Conservation (phyloP, 1,284 basidiomycete genomes). For the Neonothopanus nambi region DNA sequence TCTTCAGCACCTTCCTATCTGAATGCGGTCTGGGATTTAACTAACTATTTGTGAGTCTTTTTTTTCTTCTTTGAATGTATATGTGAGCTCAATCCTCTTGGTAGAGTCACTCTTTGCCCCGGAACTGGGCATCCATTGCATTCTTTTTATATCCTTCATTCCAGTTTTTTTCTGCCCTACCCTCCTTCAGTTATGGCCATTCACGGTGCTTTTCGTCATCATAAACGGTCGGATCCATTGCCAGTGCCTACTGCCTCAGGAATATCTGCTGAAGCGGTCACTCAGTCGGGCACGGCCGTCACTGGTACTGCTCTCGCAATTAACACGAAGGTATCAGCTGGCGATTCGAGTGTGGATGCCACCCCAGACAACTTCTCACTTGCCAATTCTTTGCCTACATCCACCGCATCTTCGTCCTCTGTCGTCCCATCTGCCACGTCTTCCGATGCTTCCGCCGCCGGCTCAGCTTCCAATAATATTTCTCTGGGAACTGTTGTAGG, state of each 20-base stretch:
- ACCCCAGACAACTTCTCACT: slow-evolving; percentile 17
- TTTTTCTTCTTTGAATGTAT: too few relatives aligned
- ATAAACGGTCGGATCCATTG: slow-evolving; percentile 32
- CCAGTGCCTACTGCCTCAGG: slow-evolving; percentile 55
- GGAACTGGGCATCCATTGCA: slow-evolving; percentile 8
- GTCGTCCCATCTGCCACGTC: slow-evolving; percentile 18
- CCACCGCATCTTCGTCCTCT: slow-evolving; percentile 11
- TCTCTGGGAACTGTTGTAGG: slow-evolving; percentile 51
- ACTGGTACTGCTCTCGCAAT: slow-evolving; percentile 24
- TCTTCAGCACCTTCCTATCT: neutral
- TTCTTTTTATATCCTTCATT: slow-evolving; percentile 10
- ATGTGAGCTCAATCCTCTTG: neutral
- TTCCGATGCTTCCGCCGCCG: slow-evolving; percentile 23
- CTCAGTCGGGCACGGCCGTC: slow-evolving; percentile 25
- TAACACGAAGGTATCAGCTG: slow-evolving; percentile 22
- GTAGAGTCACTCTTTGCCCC: slow-evolving; percentile 4
- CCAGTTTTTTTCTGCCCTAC: slow-evolving; percentile 6
- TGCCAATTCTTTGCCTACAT: slow-evolving; percentile 18
- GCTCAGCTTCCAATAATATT: slow-evolving; percentile 33
- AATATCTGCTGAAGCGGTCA: slow-evolving; percentile 44
- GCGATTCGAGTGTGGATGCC: slow-evolving; percentile 11
- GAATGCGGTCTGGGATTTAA: neutral
- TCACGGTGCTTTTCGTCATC: slow-evolving; percentile 6
- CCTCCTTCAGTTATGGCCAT: slow-evolving; percentile 8
- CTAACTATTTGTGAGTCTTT: neutral